Evolutionary conservation across 2,329 filamentous ascomycete genomes (phyloP).

Genomic region (Colletotrichum magnum): DNA sequence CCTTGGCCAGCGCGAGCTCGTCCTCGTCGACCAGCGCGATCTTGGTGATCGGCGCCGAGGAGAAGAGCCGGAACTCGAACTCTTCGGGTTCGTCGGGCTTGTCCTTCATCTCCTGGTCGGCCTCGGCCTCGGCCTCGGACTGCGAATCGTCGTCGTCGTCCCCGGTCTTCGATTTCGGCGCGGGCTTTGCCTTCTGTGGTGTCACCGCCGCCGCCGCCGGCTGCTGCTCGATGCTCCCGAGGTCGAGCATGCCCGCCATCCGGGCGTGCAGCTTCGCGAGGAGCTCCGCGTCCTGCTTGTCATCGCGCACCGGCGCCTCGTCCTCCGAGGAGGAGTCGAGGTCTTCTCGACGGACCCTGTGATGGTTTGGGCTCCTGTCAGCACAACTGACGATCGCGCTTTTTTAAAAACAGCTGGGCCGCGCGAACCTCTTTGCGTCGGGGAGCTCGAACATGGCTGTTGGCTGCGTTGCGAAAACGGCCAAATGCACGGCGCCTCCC

Average conservation of each 20-base stretch:
- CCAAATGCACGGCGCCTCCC: not conserved
- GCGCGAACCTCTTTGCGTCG: slow-evolving; percentile 64
- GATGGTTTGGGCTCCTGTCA: not conserved
- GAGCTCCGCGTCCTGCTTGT: slow-evolving; percentile 54
- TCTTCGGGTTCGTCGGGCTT: slow-evolving; percentile 50
- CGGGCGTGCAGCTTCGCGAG: slow-evolving; percentile 62
- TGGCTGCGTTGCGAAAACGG: not conserved
- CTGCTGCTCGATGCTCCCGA: slow-evolving; percentile 50
- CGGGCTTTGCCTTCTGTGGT: not conserved
- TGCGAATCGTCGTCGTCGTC: slow-evolving; percentile 26
- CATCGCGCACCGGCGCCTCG: slow-evolving; percentile 47
- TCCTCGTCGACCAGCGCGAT: slow-evolving; percentile 65
- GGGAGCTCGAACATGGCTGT: slow-evolving; percentile 65
- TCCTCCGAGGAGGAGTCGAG: slow-evolving; percentile 55
- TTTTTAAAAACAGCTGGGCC: not conserved
- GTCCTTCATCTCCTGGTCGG: slow-evolving; percentile 41
- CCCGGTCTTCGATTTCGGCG: slow-evolving; percentile 19
- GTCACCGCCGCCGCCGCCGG: slow-evolving; percentile 24
- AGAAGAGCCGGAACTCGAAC: slow-evolving; percentile 73
- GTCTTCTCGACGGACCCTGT: slow-evolving; percentile 69
- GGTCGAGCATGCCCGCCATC: slow-evolving; percentile 61
- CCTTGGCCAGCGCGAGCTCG: slow-evolving; percentile 48
- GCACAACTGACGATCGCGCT: not conserved
- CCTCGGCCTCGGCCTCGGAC: too few species aligned
- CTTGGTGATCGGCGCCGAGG: slow-evolving; percentile 61